Evolutionary conservation across 2,329 filamentous ascomycete genomes (phyloP), one percentile per base, ranked within the genome.

Genomic region (Clathrospora elynae): DNA sequence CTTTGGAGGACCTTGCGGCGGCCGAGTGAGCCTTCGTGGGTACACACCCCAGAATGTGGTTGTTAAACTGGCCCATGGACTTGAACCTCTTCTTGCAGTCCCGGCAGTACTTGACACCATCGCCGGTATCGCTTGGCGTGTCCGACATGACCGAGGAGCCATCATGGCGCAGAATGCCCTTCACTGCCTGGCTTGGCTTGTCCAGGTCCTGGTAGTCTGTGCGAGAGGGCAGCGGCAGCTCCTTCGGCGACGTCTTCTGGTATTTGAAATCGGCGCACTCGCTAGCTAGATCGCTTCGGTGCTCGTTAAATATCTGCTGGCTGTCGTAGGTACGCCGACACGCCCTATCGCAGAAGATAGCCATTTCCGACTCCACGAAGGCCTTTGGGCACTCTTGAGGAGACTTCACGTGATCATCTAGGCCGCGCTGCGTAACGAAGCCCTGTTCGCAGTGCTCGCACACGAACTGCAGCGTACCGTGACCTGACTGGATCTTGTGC

Each of bases 11-110:
- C 12, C 24, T 35, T 18, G n/a, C 2, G 9, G 28, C 2, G 6
- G n/a, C 16, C 10, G 30, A 1, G 8, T 20, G 11, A 22, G 28
- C 4, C 5, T 37, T 31, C 3, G 12, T 35, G 11, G 31, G 23
- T 7, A n/a, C 18, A 14, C 64, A 68, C n/a, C 48, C 36, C n/a
- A 68, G 41, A 6, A 49, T 26, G 28, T 66, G 63, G n/a, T 42
- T 37, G 22, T 50, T 42, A 32, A 46, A 61, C 5, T 23, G 10
- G 7, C 42, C 49, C 30, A 34, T 8, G 8, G 53, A 62, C 1
- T 12, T 10, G 31, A 63, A 67, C 1, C 8, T n/a, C n/a, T 43
- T 51, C 20, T 55, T 57, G 38, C 63, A 67, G 6, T 36, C 35
- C 3, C 35, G 18, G 35, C 63, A 66, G 19, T 39, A 48, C 8